Base-by-base conservation (phyloP, 2,329 filamentous ascomycete species). In the Penicillium vulpinum region DNA sequence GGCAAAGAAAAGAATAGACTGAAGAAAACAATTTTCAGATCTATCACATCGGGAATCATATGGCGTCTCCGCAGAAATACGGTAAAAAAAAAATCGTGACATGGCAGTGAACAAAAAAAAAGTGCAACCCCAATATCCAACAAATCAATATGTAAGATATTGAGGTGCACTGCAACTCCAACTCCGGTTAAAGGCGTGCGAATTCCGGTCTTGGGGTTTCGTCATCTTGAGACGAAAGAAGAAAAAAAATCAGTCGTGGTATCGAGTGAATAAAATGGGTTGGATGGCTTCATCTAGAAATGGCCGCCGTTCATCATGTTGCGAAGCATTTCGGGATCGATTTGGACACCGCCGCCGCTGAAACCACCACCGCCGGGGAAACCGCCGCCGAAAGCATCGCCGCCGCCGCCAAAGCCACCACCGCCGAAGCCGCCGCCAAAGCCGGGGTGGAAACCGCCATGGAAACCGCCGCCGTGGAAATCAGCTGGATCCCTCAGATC, bases 401-500 rank as follows among this genome's bases (percentile, higher is more conserved):
- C 33, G 7, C 84, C 82, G 43, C 77, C 77, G 77, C 3, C 21
- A 13, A 86, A 85, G 43, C 85, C 87, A 45, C 85, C 84, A 43
- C 26, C 41, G n/a, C 5, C 8, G 24, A 43, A 43, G 11, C 40
- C 40, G 10, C 40, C 40, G 16, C n/a, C n/a, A n/a, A n/a, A n/a
- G n/a, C n/a, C n/a, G n/a, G n/a, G n/a, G n/a, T n/a, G n/a, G n/a
- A n/a, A n/a, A n/a, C n/a, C n/a, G n/a, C 86, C 85, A 52, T 33
- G 31, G 31, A 86, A 85, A 44, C 85, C 87, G 43, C 84, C 84
- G 41, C 73, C 72, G 51, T 67, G 67, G 39, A 77, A 75, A 69
- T 97, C 92, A 50, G 86, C 83, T 4, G 91, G 90, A 71, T 97
- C 93, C 56, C 94, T 83, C 29, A 97, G 84, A 73, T 99, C 93